Evolutionary conservation across 2,329 filamentous ascomycete genomes (phyloP).

Genomic region (Fusarium sp.): DNA sequence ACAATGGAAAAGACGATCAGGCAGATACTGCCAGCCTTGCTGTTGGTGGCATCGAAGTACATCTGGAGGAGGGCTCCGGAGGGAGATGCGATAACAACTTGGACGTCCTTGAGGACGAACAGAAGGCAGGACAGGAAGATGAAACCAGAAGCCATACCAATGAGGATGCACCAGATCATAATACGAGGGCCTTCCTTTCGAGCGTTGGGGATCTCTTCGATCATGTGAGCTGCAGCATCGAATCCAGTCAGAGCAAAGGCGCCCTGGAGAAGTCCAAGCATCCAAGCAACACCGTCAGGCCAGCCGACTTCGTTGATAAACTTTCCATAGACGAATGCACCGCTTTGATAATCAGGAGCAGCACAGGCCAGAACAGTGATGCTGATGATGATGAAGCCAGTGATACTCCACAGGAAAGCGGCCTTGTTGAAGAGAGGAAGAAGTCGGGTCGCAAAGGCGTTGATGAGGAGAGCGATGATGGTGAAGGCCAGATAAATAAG

Average conservation of each 20-base stretch:
- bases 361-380: slow-evolving; percentile 77
- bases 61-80: slow-evolving; percentile 73
- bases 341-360: slow-evolving; percentile 74
- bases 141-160: slow-evolving; percentile 72
- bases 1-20: slow-evolving; percentile 75
- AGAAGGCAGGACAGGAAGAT: slow-evolving; percentile 73
- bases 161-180: slow-evolving; percentile 74
- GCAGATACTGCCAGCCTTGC: slow-evolving; percentile 72
- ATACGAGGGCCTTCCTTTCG: slow-evolving; percentile 72
- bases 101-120: slow-evolving; percentile 72
- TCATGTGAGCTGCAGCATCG: slow-evolving; percentile 62
- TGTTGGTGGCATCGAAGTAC: slow-evolving; percentile 73
- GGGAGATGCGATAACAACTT: slow-evolving; percentile 67
- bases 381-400: slow-evolving; percentile 76
- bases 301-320: slow-evolving; percentile 79
- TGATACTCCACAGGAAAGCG: slow-evolving; percentile 78
- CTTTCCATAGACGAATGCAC: slow-evolving; percentile 73
- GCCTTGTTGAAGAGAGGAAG: slow-evolving; percentile 76
- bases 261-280: slow-evolving; percentile 67
- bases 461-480: slow-evolving; percentile 71
- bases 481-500: slow-evolving; percentile 78
- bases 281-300: slow-evolving; percentile 75
- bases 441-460: slow-evolving; percentile 69
- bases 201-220: slow-evolving; percentile 69
- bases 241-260: slow-evolving; percentile 64